Base-by-base conservation (phyloP, 2,329 filamentous ascomycete genomes). In the Penicillium frequentans region DNA sequence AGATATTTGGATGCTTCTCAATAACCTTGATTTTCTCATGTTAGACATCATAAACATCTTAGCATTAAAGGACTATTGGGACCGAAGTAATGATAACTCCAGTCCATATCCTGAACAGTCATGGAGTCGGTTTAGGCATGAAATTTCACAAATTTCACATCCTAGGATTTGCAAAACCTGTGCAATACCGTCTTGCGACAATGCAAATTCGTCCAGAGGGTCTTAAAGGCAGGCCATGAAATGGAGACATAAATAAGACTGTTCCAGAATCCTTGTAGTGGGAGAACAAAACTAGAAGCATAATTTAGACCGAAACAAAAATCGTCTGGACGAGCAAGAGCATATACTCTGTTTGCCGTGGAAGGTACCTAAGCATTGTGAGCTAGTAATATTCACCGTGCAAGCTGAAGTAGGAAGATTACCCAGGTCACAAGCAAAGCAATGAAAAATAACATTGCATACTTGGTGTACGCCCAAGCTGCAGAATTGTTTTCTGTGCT, bases 191-290 rank as follows among this genome's bases (percentile, higher is more conserved):
- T 39, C 7, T 16, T 8, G 26, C 26, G 26, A 35, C 35, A 21
- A 46, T 23, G 27, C 5, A 62, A 43, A 33, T 61, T 44, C 14
- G 37, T 45, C 59, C 61, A 64, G 9, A 64, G 49, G 16, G 45
- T 46, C 68, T 81, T 82, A 68, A 86, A 87, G 0, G 87, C 87
- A 49, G 82, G 74, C 80, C 86, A 84, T 6, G 88, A 90, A 1
- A 89, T 91, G 11, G 84, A 81, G 16, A 86, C 75, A 73, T 95
- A 96, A 63, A 96, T 91, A 56, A 90, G 73, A 19, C 87, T 84
- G 70, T 96, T 96, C 90, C 90, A 95, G 67, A 93, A 90, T 0
- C 91, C 91, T 70, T 96, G 91, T 0, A 92, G 81, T 0, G 91
- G 90, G 9, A 96, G 81, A 1, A 95, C 90, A 42, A 91, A 82